Base-by-base conservation (phyloP, 805 yeast species). In the Scheffersomyces stipitis region DNA sequence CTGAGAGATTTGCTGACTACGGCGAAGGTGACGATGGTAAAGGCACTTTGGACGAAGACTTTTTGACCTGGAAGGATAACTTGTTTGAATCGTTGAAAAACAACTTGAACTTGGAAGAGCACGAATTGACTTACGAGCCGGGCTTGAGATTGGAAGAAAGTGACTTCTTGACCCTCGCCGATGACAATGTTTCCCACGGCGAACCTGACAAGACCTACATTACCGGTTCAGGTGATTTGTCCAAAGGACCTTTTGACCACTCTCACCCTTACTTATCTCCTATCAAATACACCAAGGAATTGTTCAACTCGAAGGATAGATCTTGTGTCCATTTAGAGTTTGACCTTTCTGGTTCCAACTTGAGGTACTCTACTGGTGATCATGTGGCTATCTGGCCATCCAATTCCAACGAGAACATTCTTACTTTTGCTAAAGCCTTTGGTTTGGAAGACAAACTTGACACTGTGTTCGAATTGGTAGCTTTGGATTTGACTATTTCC, bases 1-100 rank as follows among this genome's bases (percentile, higher is more conserved):
- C 93, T 18, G 70, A 73, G 29, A 60, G 81, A 32, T 64, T 93
- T 38, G 95, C 93, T 32, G 70, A 69, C n/a, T 75, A 78, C 41
- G 98, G 98, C 31, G 78, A 80, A 61, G 99, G 96, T 60, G 99
- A 91, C 58, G 99, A 91, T 58, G 98, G 96, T 53, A 76, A 77
- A 44, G 98, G 95, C 36, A 79, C 96, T 37, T 80, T 91, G 74
- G 98, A 91, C 62, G 99, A 91, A 64, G 98, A 93, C 64, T 91
- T 79, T 62, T 66, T 93, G 56, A 70, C 89, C 31, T 91, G 99
- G 99, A 93, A 90, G 64, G 97, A 90, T 45, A 61, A 66, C 10
- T 70, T 83, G 40, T 77, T 88, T 50, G 86, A 80, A 12, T 60
- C 76, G 3, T 71, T 90, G 63, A 80, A 82, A 52, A 73, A 73